Evolutionary conservation across 192 early-diverging fungal species (phyloP).

Genomic region (Coemansia sp.): DNA sequence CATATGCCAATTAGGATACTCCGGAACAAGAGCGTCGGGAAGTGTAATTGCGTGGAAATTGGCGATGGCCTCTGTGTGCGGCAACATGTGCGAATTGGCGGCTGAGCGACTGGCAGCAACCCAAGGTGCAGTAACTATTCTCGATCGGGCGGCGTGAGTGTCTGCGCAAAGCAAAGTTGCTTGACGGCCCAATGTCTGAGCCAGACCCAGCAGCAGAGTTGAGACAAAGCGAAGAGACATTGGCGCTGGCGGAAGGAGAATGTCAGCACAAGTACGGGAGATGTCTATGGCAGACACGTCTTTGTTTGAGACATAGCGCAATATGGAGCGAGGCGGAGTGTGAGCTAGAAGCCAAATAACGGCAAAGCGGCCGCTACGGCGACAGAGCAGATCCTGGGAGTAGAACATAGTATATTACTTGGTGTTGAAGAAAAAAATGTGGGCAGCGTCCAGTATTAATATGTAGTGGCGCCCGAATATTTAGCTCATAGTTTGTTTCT

Average conservation of each 20-base stretch:
- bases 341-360: slow-evolving; percentile 40
- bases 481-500: slow-evolving; percentile 21
- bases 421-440: neutral
- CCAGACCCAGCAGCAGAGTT: slow-evolving; percentile 30
- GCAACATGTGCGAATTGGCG: neutral
- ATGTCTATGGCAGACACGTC: slow-evolving; percentile 37
- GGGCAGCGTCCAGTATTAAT: neutral
- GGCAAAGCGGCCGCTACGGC: slow-evolving; percentile 32
- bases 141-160: slow-evolving; percentile 20
- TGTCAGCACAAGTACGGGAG: slow-evolving; percentile 24
- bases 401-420: slow-evolving; percentile 31
- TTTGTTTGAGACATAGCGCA: slow-evolving; percentile 17
- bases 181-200: slow-evolving; percentile 23
- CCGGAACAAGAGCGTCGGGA: slow-evolving; percentile 6
- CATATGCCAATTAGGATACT: neutral
- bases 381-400: slow-evolving; percentile 42
- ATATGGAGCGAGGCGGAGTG: slow-evolving; percentile 6
- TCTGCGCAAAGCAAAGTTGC: slow-evolving; percentile 17
- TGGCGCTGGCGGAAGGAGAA: slow-evolving; percentile 16
- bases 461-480: neutral
- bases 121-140: slow-evolving; percentile 34
- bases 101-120: slow-evolving; percentile 4
- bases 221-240: slow-evolving; percentile 40
- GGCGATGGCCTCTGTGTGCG: neutral
- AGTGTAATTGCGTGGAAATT: slow-evolving; percentile 17